Percentiles rank a stretch among this genome's conserved stretches.
phyloP scores from a whole-genome alignment of 2,329 filamentous ascomycete genomes.

The Diaporthe humulicola region DNA sequence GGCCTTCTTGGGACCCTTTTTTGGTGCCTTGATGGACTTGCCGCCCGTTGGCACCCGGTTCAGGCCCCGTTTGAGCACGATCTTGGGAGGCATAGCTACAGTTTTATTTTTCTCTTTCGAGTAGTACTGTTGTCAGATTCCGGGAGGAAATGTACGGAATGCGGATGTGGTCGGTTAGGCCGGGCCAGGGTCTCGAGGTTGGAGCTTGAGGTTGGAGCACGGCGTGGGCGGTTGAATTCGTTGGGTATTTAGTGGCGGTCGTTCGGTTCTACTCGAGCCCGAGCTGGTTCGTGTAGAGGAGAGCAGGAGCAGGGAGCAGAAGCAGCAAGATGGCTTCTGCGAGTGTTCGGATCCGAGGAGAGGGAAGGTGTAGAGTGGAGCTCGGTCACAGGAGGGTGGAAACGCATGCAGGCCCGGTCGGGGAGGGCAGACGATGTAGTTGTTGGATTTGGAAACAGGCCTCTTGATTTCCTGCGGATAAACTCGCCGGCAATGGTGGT shows the following conservation, averaged over 20 bases:
- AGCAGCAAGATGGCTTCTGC: neutral
- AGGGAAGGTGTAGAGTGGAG: conserved; percentile 1
- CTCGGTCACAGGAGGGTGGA: conserved; percentile 17
- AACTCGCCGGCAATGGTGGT: neutral
- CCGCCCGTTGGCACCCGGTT: conserved; percentile 34
- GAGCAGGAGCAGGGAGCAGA: neutral
- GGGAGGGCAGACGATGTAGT: conserved; percentile 41
- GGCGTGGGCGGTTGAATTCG: neutral
- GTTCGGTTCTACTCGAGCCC: neutral
- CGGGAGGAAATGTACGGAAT: neutral
- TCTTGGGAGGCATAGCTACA: conserved; percentile 35
- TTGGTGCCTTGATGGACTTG: conserved; percentile 40
- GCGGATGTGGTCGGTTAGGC: neutral
- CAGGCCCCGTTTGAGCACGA: conserved; percentile 35
- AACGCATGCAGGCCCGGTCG: conserved; percentile 33
- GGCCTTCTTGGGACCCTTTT: conserved; percentile 35
- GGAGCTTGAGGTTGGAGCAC: neutral
- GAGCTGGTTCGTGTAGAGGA: neutral
- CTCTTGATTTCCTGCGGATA: conserved; percentile 44
- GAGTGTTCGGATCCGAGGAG: neutral
- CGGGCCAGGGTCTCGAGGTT: neutral
- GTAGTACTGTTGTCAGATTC: neutral
- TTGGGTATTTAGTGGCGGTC: neutral
- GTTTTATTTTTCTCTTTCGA: neutral
- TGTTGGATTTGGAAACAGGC: conserved; percentile 54